These are phyloP conservation scores for Herpetomonas tarakana DNA, from an alignment of 208 protist species.

Conservation along the genomic window DNA sequence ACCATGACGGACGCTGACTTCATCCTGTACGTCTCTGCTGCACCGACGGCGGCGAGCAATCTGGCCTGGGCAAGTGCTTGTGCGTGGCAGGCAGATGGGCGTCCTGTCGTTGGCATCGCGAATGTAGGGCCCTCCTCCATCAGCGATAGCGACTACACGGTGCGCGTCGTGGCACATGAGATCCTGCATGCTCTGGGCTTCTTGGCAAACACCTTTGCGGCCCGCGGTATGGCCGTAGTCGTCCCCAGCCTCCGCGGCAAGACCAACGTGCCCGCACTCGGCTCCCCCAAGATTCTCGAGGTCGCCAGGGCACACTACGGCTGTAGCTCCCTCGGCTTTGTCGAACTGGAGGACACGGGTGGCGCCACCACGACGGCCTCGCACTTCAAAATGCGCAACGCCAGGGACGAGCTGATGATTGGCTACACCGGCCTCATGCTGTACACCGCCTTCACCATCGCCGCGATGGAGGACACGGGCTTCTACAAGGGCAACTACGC, in stretches of 20 bases:
- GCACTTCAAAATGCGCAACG: slow-evolving; percentile 54
- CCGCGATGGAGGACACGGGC: slow-evolving; percentile 47
- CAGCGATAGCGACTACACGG: neutral
- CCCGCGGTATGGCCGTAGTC: too few species aligned
- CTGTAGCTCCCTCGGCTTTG: slow-evolving; percentile 33
- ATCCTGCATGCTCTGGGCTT: slow-evolving; percentile 51
- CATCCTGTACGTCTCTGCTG: slow-evolving; percentile 30
- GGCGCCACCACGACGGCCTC: slow-evolving; percentile 27
- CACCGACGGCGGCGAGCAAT: neutral
- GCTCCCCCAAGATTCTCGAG: too few species aligned
- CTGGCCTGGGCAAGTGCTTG: slow-evolving; percentile 23
- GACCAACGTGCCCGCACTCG: too few species aligned
- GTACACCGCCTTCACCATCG: slow-evolving; percentile 48
- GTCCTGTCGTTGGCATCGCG: slow-evolving; percentile 18
- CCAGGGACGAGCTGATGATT: slow-evolving; percentile 62
- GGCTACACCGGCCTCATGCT: slow-evolving; percentile 9
- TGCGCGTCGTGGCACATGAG: slow-evolving; percentile 38
- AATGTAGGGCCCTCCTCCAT: slow-evolving; percentile 24
- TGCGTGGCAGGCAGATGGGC: slow-evolving; percentile 2
- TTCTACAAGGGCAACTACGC: slow-evolving; percentile 44
- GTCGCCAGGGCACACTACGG: slow-evolving; percentile 36
- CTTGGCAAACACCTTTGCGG: too few species aligned
- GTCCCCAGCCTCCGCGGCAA: too few species aligned
- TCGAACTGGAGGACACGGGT: slow-evolving; percentile 60
- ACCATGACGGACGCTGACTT: slow-evolving; percentile 16